Conservation (phyloP, 495 filamentous ascomycete genomes). For the Daldinia grandis region DNA sequence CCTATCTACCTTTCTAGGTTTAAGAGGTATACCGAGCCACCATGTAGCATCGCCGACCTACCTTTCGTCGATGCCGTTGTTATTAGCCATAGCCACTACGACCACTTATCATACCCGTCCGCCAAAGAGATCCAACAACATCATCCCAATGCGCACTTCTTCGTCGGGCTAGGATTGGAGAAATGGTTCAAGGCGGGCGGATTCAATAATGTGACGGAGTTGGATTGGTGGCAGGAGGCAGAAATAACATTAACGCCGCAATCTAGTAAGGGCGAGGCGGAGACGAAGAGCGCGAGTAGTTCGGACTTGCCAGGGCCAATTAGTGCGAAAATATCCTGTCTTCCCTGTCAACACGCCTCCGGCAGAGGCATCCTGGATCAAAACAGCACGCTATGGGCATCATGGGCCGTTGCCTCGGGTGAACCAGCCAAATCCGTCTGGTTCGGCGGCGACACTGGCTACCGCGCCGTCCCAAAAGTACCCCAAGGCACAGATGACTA, state of each 20-base stretch:
- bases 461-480: slow-evolving; percentile 80
- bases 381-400: slow-evolving; percentile 82
- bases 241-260: slow-evolving; percentile 69
- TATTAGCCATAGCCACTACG: slow-evolving; percentile 94
- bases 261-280: slow-evolving; percentile 44
- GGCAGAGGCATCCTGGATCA: slow-evolving; percentile 74
- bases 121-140: slow-evolving; percentile 73
- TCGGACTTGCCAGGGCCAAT: slow-evolving; percentile 57
- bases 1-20: slow-evolving; percentile 78
- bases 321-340: slow-evolving; percentile 76
- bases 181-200: slow-evolving; percentile 79
- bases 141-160: slow-evolving; percentile 86
- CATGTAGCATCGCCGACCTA: slow-evolving; percentile 81
- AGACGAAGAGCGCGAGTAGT: slow-evolving; percentile 7
- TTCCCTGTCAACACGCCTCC: slow-evolving; percentile 87
- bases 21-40: slow-evolving; percentile 80
- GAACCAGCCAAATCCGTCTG: slow-evolving; percentile 68
- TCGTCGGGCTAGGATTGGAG: slow-evolving; percentile 88
- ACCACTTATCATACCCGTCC: slow-evolving; percentile 83
- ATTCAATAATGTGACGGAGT: slow-evolving; percentile 78
- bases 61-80: slow-evolving; percentile 87
- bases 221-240: slow-evolving; percentile 95
- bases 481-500: slow-evolving; percentile 74
- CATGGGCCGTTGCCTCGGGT: slow-evolving; percentile 82
- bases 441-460: slow-evolving; percentile 84